phyloP scores from a whole-genome alignment of 2,329 filamentous ascomycete genomes.

The Diaporthe capsici region DNA sequence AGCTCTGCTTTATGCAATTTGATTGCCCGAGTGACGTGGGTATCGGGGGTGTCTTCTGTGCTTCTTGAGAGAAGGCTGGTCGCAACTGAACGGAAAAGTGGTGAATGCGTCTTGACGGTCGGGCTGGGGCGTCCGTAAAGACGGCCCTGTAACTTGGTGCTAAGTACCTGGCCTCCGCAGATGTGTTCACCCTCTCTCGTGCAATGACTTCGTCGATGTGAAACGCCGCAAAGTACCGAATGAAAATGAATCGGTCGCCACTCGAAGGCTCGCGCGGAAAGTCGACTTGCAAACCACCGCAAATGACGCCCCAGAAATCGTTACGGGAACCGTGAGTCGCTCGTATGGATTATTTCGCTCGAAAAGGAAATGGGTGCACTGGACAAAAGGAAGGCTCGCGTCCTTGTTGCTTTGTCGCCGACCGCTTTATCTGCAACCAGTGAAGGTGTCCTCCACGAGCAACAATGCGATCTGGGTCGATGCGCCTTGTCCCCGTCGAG shows the following conservation, averaged over 20 bases:
- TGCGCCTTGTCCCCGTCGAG: slow-evolving; percentile 39
- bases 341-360: background rate
- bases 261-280: background rate
- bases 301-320: background rate
- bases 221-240: background rate
- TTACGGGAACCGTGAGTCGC: background rate
- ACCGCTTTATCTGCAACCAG: slow-evolving; percentile 40
- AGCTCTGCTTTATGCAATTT: slow-evolving; percentile 43
- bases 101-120: slow-evolving; percentile 79
- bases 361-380: background rate
- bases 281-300: background rate
- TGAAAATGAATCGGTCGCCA: background rate
- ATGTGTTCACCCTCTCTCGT: background rate
- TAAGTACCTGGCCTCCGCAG: background rate
- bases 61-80: slow-evolving; percentile 58
- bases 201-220: background rate
- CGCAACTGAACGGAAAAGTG: slow-evolving; percentile 74
- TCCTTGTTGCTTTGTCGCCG: slow-evolving; percentile 41
- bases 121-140: slow-evolving; percentile 44
- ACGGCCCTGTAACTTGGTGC: slow-evolving; percentile 18
- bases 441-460: slow-evolving; percentile 40
- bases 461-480: slow-evolving; percentile 36
- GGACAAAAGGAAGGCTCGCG: slow-evolving; percentile 15
- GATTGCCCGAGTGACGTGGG: slow-evolving; percentile 34
- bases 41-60: slow-evolving; percentile 41